Evolutionary conservation across 768 basidiomycete species (phyloP), one percentile per base, ranked within the genome.

Genomic region (Macrocybe gigantea): DNA sequence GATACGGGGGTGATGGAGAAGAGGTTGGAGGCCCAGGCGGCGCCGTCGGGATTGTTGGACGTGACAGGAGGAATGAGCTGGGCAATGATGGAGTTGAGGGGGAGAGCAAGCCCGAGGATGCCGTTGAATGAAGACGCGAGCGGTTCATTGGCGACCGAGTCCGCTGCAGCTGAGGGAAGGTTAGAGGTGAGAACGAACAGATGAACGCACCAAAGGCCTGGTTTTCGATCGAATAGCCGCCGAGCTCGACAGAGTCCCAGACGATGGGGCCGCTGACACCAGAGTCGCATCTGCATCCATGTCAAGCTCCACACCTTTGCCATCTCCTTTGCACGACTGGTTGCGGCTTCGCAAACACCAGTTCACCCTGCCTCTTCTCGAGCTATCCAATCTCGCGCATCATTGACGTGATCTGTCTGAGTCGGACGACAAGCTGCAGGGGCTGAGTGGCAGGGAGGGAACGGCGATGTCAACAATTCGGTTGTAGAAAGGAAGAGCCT

Each of bases 371-470:
- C 60, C 57, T 10, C 62, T 56, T 33, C 59, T 60, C 35, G 55
- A 41, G 12, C 49, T 50, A 5, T 60, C 60, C 38, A 63, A 69
- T 46, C 76, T 69, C 47, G 71, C 64, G 35, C 75, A 63, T 38
- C 78, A 64, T n/a, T 74, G 60, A 53, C 65, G 66, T 10, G n/a
- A n/a, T n/a, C n/a, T n/a, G n/a, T n/a, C n/a, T n/a, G 83, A 82
- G 59, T 87, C 85, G 7, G 81, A 76, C 3, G 79, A 80, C 15
- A 84, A 70, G 53, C 83, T 85, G 11, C 86, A 71, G 7, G 88
- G 88, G 61, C 84, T 87, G 0, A 85, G 86, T 1, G 87, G 87
- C 0, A n/a, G n/a, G n/a, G n/a, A n/a, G n/a, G n/a, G n/a, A n/a
- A n/a, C n/a, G n/a, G n/a, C n/a, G n/a, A n/a, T n/a, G n/a, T n/a